Evolutionary conservation across 2,329 filamentous ascomycete genomes (phyloP).

Genomic region (Chaetomium sp.): DNA sequence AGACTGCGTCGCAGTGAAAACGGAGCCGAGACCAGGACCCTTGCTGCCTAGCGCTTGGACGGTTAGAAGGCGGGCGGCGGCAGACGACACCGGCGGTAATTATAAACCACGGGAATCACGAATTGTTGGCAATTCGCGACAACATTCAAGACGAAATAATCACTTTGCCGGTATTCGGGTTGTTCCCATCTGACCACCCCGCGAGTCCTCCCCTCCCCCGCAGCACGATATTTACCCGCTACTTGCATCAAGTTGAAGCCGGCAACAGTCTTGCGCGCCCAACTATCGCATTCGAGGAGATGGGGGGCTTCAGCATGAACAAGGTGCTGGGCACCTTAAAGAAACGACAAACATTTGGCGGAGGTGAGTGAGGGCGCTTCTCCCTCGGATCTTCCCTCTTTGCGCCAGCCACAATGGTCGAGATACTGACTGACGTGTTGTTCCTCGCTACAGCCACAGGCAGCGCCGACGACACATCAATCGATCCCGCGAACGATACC

Average conservation of each 20-base stretch:
- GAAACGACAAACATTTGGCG: slow-evolving; percentile 45
- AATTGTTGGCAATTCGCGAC: slow-evolving; percentile 6
- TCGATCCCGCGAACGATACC: slow-evolving; percentile 51
- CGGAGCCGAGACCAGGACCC: slow-evolving; percentile 23
- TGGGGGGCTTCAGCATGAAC: slow-evolving; percentile 58
- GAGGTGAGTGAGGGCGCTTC: slow-evolving; percentile 8
- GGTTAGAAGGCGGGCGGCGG: slow-evolving; percentile 7
- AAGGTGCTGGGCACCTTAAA: slow-evolving; percentile 60
- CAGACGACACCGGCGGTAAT: slow-evolving; percentile 13
- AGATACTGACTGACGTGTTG: slow-evolving; percentile 24
- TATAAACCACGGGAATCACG: slow-evolving; percentile 4
- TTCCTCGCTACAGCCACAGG: slow-evolving; percentile 22
- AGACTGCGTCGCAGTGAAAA: slow-evolving; percentile 16
- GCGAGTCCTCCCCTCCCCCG: neutral
- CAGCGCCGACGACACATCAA: slow-evolving; percentile 31
- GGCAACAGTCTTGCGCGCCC: neutral
- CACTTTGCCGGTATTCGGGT: neutral
- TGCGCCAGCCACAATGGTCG: neutral
- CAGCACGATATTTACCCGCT: neutral
- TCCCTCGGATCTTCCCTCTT: neutral
- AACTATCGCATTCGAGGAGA: slow-evolving; percentile 37
- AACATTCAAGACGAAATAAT: slow-evolving; percentile 3
- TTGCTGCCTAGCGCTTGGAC: slow-evolving; percentile 25
- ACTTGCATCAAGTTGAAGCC: neutral
- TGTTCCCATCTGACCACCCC: neutral